Conservation (phyloP, 768 basidiomycete species). For the Mycena amicta region DNA sequence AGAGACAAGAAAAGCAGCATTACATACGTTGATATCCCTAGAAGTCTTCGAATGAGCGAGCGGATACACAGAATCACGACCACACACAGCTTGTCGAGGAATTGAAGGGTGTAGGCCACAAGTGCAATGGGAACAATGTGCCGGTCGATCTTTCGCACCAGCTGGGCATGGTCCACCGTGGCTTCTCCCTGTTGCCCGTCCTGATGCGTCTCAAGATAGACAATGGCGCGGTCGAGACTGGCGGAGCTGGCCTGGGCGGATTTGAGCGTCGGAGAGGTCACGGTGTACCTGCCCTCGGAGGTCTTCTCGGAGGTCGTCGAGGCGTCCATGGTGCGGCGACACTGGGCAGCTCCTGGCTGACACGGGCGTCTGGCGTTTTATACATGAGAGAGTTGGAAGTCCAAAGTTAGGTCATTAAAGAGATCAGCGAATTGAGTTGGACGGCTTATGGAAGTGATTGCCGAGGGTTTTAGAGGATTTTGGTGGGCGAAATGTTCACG, state of each 20-base stretch:
- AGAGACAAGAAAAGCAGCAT: background rate
- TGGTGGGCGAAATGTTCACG: too few relatives aligned
- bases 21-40: slow-evolving; percentile 22
- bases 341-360: too few relatives aligned
- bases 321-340: background rate
- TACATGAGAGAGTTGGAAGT: background rate
- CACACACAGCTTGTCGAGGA: slow-evolving; percentile 20
- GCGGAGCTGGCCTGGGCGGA: slow-evolving; percentile 8
- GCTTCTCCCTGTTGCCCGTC: background rate
- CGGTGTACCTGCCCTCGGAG: too few relatives aligned
- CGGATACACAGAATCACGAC: background rate
- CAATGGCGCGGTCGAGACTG: slow-evolving; percentile 18
- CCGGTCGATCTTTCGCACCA: slow-evolving; percentile 23
- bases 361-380: background rate
- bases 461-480: too few relatives aligned
- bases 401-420: background rate
- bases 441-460: too few relatives aligned
- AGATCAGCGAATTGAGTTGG: background rate
- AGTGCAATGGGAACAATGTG: slow-evolving; percentile 20
- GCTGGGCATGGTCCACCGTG: slow-evolving; percentile 14
- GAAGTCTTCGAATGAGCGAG: background rate
- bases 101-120: slow-evolving; percentile 15
- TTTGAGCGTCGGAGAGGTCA: background rate
- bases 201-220: slow-evolving; percentile 14
- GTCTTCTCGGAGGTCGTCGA: background rate